Base-by-base conservation (phyloP, 1,284 basidiomycete genomes). In the Boletus sp. region DNA sequence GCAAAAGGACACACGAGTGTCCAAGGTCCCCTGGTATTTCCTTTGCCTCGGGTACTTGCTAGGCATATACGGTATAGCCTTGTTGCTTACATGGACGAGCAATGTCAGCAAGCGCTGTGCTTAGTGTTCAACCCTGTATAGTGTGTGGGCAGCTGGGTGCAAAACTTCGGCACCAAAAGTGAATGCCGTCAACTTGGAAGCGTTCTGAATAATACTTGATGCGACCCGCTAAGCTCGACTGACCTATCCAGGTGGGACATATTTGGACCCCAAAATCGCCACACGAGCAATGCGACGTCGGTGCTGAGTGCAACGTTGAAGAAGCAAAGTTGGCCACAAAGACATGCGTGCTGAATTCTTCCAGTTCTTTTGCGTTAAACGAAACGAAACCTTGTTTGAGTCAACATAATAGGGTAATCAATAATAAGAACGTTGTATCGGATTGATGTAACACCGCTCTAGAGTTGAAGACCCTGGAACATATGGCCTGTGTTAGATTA, bases 181-280 rank as follows among this genome's bases (percentile, higher is more conserved):
- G 20, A 27, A 59, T 55, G 57, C 57, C 55, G 55, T 50, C 3
- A 25, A 16, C 2, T 29, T 8, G 36, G 23, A 13, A 16, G 6
- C 29, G 14, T 32, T 26, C 41, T 14, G 22, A 42, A 16, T 44
- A 35, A 20, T 36, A 30, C 37, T 25, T 48, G 40, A 37, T 17
- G 41, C 40, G 3, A 34, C 32, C 5, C 37, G 43, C 23, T 29
- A 55, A 37, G 43, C 20, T 25, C 34, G 33, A 19, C 9, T 23
- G 20, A 29, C 16, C n/a, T 37, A 14, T 13, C 7, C 27, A 32
- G 8, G 17, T 16, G 48, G 40, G 35, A n/a, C 36, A 48, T 46
- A 33, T 47, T 17, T 38, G 41, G 26, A 40, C 36, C 38, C 40
- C n/a, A 37, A 25, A n/a, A n/a, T 29, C 17, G 16, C 40, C 20